These are phyloP conservation scores for Solanum bulbocastanum DNA, from an alignment of 257 asterid species.

Conservation along the genomic window DNA sequence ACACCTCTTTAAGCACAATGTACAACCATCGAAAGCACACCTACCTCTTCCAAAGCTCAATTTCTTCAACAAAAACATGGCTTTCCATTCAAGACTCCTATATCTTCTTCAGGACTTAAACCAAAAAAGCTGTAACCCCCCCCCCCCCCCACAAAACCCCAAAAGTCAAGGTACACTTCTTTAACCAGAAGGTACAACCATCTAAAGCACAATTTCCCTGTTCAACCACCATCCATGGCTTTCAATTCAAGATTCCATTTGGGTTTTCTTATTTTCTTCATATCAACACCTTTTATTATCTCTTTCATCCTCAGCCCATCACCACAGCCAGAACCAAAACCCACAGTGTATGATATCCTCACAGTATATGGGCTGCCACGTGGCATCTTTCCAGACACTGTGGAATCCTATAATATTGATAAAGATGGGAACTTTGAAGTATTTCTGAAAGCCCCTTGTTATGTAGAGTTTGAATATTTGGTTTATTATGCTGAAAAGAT, in stretches of 20 bases:
- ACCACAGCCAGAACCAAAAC: slow-evolving; percentile 9
- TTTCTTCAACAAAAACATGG: slow-evolving; percentile 4
- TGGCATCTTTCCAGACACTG: slow-evolving; percentile 83
- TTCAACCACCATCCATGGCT: slow-evolving; percentile 7
- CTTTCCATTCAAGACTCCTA: neutral
- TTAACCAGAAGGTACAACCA: neutral
- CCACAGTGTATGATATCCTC: slow-evolving; percentile 62
- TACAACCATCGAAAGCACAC: neutral
- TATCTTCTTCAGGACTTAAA: neutral
- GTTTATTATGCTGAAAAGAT: slow-evolving; percentile 70
- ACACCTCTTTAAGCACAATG: neutral
- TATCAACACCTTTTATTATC: neutral
- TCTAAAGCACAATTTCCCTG: neutral
- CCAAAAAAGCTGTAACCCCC: neutral
- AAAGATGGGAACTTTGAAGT: slow-evolving; percentile 76
- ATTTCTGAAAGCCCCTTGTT: slow-evolving; percentile 48
- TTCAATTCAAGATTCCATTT: slow-evolving; percentile 2
- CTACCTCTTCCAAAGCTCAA: neutral
- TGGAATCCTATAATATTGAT: slow-evolving; percentile 47
- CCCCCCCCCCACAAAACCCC: neutral
- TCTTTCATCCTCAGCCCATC: neutral
- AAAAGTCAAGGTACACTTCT: neutral
- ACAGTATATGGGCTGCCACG: slow-evolving; percentile 62
- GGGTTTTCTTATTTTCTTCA: neutral
- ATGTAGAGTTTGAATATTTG: slow-evolving; percentile 67